Evolutionary conservation across 2,329 filamentous ascomycete genomes (phyloP), one percentile per base, ranked within the genome.

Genomic region (Nannizzia gypsea): DNA sequence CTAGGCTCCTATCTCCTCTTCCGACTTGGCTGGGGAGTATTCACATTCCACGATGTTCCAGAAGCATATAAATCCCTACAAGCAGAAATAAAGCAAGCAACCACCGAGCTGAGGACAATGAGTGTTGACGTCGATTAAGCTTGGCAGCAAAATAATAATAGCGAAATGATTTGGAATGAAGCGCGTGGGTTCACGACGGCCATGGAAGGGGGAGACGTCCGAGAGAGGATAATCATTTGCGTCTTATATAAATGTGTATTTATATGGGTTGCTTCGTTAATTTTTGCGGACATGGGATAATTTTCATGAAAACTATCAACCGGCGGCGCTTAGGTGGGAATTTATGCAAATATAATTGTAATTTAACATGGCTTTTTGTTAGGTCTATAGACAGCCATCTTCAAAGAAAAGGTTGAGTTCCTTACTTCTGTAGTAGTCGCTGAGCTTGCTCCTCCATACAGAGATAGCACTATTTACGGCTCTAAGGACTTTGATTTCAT

Each of bases 11-110:
- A 90, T 76, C 86, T 99, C 20, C 86, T 99, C 65, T 90, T 87
- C 78, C 89, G 90, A 68, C 87, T 99, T 63, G 93, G 93, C 68
- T 88, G 85, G 78, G 93, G 93, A 65, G 89, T 99, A 67, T 81
- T 96, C 72, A 96, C 90, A 60, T 99, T 99, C 82, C 93, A 96
- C 79, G 91, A 97, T 75, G 90, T 95, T 56, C 91, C 92, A 59
- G 83, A 89, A 63, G 93, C 93, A 58, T 88, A 97, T 76, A 83
- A 86, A 72, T 91, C 96, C 76, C 78, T 99, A 67, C 90, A 93
- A 81, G 79, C 77, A 67, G 88, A 97, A 87, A 95, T 78, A 86
- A 71, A 71, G 71, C 72, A 66, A 60, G 73, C 75, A 61, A 75
- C 74, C 66, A 67, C 71, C 57, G 72, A 76, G 59, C 65, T 78